Evolutionary conservation across 257 asterid species (phyloP).

Genomic region (Capsicum pubescens): DNA sequence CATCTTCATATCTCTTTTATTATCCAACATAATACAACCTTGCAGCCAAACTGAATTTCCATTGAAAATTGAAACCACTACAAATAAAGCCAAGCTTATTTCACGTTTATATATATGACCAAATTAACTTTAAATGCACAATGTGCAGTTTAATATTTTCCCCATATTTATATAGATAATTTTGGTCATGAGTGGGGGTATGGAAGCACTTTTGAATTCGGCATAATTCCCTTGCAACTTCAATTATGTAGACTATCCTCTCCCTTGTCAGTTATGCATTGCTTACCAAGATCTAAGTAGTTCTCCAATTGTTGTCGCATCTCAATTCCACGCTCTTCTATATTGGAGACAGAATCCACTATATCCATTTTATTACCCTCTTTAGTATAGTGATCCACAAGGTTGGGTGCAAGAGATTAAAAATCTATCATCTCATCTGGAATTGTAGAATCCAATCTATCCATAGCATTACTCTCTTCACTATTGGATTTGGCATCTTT

Average conservation of each 20-base stretch:
- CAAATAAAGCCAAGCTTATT: too few species aligned
- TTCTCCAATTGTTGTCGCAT: not conserved
- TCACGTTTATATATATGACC: too few species aligned
- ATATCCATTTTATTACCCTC: too few species aligned
- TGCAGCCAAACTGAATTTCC: too few species aligned
- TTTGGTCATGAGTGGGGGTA: not conserved
- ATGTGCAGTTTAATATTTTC: too few species aligned
- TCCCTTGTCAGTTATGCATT: not conserved
- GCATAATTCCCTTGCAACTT: slow-evolving; percentile 10
- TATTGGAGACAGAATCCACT: not conserved
- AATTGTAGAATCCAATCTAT: too few species aligned
- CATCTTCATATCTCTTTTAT: too few species aligned
- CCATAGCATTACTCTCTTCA: too few species aligned
- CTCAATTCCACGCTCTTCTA: not conserved
- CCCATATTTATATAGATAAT: not conserved
- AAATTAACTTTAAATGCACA: too few species aligned
- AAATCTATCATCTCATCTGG: not conserved
- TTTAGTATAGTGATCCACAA: not conserved
- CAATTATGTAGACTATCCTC: not conserved
- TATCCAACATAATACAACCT: too few species aligned
- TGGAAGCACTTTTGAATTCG: not conserved
- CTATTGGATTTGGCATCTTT: too few species aligned
- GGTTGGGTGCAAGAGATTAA: not conserved
- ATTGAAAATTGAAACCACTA: too few species aligned
- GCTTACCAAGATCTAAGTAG: not conserved